A percentile compares a stretch with the other conserved stretches of the same genome.
Conservation (phyloP, 2,329 filamentous ascomycete genomes). For the Exophiala aquamarina region DNA sequence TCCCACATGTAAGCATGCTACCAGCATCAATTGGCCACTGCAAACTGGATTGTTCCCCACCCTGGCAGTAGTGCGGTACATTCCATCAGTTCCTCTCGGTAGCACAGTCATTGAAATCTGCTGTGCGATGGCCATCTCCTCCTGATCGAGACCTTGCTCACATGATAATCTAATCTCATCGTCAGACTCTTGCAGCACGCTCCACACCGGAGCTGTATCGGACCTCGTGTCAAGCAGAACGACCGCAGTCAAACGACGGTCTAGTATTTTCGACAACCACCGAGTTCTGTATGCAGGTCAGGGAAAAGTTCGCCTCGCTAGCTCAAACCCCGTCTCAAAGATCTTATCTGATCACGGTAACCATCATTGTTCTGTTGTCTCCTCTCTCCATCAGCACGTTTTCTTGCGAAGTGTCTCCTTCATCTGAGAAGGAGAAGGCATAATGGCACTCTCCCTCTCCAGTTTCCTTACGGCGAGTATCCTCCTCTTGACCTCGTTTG, state of each 20-base stretch:
- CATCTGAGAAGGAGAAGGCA: slow-evolving; percentile 2
- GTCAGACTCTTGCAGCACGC: slow-evolving; percentile 1
- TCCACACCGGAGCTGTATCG: slow-evolving; percentile 14
- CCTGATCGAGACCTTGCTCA: slow-evolving; percentile 3
- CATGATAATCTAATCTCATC: slow-evolving; percentile 21
- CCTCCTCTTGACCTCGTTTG: slow-evolving; percentile 28
- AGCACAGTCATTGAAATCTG: no score
- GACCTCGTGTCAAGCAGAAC: neutral
- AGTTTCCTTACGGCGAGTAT: slow-evolving; percentile 40
- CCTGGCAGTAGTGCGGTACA: no score
- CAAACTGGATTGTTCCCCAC: no score
- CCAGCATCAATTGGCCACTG: no score
- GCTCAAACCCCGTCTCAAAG: neutral
- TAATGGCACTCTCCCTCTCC: slow-evolving; percentile 47
- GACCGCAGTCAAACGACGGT: no score
- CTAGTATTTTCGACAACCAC: no score
- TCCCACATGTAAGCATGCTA: no score
- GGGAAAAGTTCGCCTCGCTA: neutral
- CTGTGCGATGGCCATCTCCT: no score
- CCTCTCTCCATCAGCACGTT: slow-evolving; percentile 1
- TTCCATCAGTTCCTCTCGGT: no score
- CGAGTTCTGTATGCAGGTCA: no score
- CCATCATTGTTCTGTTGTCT: slow-evolving; percentile 7
- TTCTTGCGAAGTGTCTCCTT: neutral
- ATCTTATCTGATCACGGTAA: slow-evolving; percentile 23